These are phyloP conservation scores for Rhynchosporium graminicola DNA, from an alignment of 2,329 filamentous ascomycete species.

Conservation along the genomic window DNA sequence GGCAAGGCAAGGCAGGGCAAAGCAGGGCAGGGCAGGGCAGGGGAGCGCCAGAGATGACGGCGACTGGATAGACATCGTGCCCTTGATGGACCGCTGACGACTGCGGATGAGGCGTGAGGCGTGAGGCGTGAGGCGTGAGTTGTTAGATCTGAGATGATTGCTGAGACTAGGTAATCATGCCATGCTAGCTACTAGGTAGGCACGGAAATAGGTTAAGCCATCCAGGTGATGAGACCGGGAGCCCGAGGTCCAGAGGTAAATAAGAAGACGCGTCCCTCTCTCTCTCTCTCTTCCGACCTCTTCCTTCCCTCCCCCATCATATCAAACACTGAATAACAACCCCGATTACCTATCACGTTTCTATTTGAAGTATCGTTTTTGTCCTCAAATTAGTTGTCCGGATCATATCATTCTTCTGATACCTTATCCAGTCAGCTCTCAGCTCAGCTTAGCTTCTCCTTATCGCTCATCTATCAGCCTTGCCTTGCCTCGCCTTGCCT, in stretches of 20 bases:
- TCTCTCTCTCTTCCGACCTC: background rate
- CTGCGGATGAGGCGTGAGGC: background rate
- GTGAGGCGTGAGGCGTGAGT: too few relatives aligned
- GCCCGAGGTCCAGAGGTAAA: constrained; percentile 8
- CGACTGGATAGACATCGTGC: background rate
- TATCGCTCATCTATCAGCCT: constrained; percentile 25
- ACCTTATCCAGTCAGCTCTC: constrained; percentile 23
- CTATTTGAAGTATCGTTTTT: constrained; percentile 4
- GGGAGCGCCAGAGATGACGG: constrained; percentile 13
- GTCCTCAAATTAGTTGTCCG: constrained; percentile 18
- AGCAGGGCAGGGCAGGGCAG: background rate
- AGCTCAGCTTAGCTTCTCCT: constrained; percentile 18
- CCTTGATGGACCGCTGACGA: constrained; percentile 11
- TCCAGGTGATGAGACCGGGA: constrained; percentile 7
- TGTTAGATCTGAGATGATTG: background rate
- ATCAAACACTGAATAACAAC: constrained; percentile 19
- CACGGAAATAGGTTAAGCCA: background rate
- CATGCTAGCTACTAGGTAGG: background rate
- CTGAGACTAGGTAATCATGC: background rate
- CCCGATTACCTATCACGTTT: constrained; percentile 13
- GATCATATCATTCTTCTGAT: constrained; percentile 32
- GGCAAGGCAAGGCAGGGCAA: background rate
- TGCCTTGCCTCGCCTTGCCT: constrained; percentile 12
- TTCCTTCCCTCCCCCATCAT: constrained; percentile 10
- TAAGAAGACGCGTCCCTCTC: constrained; percentile 19